Evolutionary conservation across 345 rosid species (phyloP), one percentile per base, ranked within the genome.

Genomic region (Hibiscus tridactylites): DNA sequence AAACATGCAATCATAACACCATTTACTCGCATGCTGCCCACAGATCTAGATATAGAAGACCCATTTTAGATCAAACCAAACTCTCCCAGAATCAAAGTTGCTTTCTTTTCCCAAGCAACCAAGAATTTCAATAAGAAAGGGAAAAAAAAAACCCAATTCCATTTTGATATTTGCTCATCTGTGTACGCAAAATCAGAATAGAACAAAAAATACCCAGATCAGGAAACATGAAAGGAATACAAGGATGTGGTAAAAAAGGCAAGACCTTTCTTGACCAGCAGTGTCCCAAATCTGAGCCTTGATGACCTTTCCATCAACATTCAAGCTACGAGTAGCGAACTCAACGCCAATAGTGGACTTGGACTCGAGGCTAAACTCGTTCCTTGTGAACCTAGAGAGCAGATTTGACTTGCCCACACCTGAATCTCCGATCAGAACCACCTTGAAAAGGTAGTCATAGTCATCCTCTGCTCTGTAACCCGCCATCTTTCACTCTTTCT

Each of bases 281-380:
- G 97, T 92, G 74, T 92, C 97, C 97, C 97, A 92, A 87, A 92
- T 92, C 96, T 92, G 97, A 76, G 97, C 94, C 79, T 92, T 92
- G 83, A 92, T 87, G 76, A 92, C 85, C 77, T 92, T 92, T 21
- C 83, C 85, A 79, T 92, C 91, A 47, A 92, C 92, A 70, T 74
- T 88, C 84, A 92, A 83, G 88, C 97, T 92, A 57, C 97, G 93
- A 78, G 97, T 92, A 11, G 97, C 97, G 80, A 92, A 92, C 91
- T 92, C 97, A 0, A 92, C 97, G 2, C 97, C 97, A 47, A 92
- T 92, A 44, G 97, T 92, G 74, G 97, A 90, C 77, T 90, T 92
- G 64, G 97, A 90, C 82, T 92, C 97, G 59, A 92, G 92, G 74
- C 96, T 92, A 73, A 92, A 92, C 87, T 92, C 96, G 67, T 92